Evolutionary conservation across 208 protist species (phyloP), one percentile per base, ranked within the genome.

Genomic region (Acanthamoeba castellanii): DNA sequence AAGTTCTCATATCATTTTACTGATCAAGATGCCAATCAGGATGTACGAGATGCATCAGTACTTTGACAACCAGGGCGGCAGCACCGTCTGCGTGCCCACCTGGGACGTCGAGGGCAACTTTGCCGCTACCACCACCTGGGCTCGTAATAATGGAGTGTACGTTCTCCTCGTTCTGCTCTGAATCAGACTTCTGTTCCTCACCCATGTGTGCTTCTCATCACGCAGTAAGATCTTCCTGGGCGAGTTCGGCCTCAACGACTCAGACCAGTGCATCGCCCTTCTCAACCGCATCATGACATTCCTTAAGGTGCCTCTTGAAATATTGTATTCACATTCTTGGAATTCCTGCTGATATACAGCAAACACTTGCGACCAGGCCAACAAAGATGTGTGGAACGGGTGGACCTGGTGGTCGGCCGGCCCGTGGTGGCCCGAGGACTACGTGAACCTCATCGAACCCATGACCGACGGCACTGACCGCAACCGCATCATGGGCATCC

Each of bases 211-310:
- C 55, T 22, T 55, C 14, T 55, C 14, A 20, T 55, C 16, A 8
- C 16, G 5, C 59, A 66, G 59, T 8, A 76, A 76, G 68, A n/a
- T 76, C 22, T 85, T 85, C 76, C 76, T 85, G 34, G 76, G 76
- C 76, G 32, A 50, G 42, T 85, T 85, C 20, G 76, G 76, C 47
- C 8, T 85, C 76, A 85, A 85, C n/a, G 76, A 85, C 76, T 85
- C 76, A 57, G 76, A 85, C 76, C n/a, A 85, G 7, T 85, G 76
- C 76, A 34, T 85, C 7, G 76, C 18, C 16, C 76, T 85, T 7
- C 76, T 85, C 6, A 50, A 6, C 42, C 52, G 42, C 37, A 11
- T 85, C 45, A 85, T 85, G 76, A 85, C 34, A 52, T 85, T 47
- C 76, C 11, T 85, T 18, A 66, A 66, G 22, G 76, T 34, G 50